A percentile compares a stretch with the other conserved stretches of the same genome.
These are phyloP conservation scores for Phialocephala sp. DNA, from an alignment of 2,329 filamentous ascomycete genomes.

Conservation along the genomic window DNA sequence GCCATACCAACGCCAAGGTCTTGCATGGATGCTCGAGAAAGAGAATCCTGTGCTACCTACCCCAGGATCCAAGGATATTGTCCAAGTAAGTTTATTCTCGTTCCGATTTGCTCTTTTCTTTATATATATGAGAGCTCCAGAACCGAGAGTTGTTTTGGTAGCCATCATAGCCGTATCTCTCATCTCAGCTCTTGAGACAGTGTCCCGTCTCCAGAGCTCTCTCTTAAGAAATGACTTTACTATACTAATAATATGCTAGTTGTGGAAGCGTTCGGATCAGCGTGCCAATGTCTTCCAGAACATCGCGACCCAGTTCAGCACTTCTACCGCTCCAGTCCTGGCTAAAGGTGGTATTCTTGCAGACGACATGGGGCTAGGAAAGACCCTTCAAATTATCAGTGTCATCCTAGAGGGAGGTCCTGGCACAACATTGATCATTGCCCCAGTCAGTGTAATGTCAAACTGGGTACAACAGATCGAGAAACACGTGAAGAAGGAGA, in stretches of 20 bases:
- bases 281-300: slow-evolving; percentile 61
- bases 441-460: slow-evolving; percentile 85
- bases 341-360: slow-evolving; percentile 84
- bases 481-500: slow-evolving; percentile 70
- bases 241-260: slow-evolving; percentile 31
- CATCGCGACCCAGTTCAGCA: slow-evolving; percentile 74
- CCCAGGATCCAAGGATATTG: slow-evolving; percentile 61
- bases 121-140: too few relatives aligned
- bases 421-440: slow-evolving; percentile 77
- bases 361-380: slow-evolving; percentile 94
- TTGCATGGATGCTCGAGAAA: slow-evolving; percentile 81
- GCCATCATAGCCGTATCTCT: too few relatives aligned
- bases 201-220: too few relatives aligned
- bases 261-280: slow-evolving; percentile 68
- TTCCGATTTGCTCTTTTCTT: too few relatives aligned
- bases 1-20: slow-evolving; percentile 78
- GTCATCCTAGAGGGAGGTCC: slow-evolving; percentile 65
- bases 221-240: too few relatives aligned
- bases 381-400: slow-evolving; percentile 86
- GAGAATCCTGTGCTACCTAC: slow-evolving; percentile 72
- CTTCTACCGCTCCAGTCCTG: slow-evolving; percentile 61
- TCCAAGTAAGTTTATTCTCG: slow-evolving; percentile 53
- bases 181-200: too few relatives aligned
- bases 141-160: too few relatives aligned
- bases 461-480: slow-evolving; percentile 86